Evolutionary conservation across 805 yeast species (phyloP), one percentile per base, ranked within the genome.

Genomic region (Danielia reshetovae): DNA sequence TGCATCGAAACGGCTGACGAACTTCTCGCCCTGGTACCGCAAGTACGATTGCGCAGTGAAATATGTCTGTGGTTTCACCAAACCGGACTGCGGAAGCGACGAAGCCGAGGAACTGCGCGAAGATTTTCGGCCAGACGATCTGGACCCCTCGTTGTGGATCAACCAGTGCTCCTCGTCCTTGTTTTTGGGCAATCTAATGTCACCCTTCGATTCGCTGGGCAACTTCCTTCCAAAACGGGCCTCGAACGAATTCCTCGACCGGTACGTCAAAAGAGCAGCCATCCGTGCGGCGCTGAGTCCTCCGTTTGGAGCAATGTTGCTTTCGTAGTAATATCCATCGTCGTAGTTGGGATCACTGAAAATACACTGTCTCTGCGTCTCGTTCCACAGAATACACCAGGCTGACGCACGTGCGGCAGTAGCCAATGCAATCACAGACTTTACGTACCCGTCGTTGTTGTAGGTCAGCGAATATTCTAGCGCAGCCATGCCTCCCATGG

Each of bases 371-470:
- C 98, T 75, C 62, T 93, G 98, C 2, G 98, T 95, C 55, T 93
- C 98, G 35, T 95, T 90, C 98, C 98, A 93, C 4, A 96, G 85
- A 26, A 93, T 93, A 47, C 97, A 93, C 98, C 98, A 93, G 0
- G 98, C 98, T 2, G 95, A 83, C 28, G 89, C 95, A 52, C 94
- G 72, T 0, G 97, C 96, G 17, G 94, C 79, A 0, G 97, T 90
- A 1, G 98, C 98, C 35, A 90, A 62, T 0, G 96, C 90, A 10
- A 90, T 80, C 15, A 85, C 68, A 27, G 74, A 67, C 39, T 73
- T 72, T 22, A 93, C 95, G 54, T 76, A 93, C 2, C 70, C 73
- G 1, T 67, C 56, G 3, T 82, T 82, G 36, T 77, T 80, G 55
- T 75, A 86, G 2, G 62, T 61, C 1, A 68, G 54, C 3, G 88